A percentile compares a stretch with the other conserved stretches of the same genome.
Evolutionary conservation across 2,329 filamentous ascomycete genomes (phyloP).

Genomic region (Botrytis tulipae): DNA sequence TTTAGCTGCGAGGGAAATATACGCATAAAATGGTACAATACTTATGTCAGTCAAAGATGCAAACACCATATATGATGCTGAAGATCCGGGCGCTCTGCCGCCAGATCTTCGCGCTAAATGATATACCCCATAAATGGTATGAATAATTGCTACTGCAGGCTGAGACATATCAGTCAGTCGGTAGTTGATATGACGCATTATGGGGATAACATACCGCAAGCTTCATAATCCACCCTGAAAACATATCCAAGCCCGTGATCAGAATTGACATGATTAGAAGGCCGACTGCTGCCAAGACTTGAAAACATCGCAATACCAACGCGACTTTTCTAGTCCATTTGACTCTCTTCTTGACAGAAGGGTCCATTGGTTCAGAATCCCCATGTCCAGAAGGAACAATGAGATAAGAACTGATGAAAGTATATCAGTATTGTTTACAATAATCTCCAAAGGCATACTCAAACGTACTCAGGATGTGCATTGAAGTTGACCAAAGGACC

Average conservation of each 20-base stretch:
- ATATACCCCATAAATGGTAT: slow-evolving; percentile 75
- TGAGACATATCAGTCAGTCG: slow-evolving; percentile 42
- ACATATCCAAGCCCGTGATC: slow-evolving; percentile 63
- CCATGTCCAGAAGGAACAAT: slow-evolving; percentile 61
- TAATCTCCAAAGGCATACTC: background rate
- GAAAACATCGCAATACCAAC: slow-evolving; percentile 63
- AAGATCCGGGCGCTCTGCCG: slow-evolving; percentile 72
- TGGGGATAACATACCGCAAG: slow-evolving; percentile 59
- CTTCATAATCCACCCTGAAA: slow-evolving; percentile 72
- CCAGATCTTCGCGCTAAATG: slow-evolving; percentile 72
- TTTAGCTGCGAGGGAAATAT: slow-evolving; percentile 49
- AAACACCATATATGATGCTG: slow-evolving; percentile 87
- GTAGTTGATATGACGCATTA: background rate
- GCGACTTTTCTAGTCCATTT: slow-evolving; percentile 68
- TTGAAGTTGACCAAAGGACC: slow-evolving; percentile 82
- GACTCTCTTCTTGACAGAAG: slow-evolving; percentile 67
- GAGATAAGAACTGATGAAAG: slow-evolving; percentile 49
- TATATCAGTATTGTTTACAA: background rate
- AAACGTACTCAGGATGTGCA: slow-evolving; percentile 75
- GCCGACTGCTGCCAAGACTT: slow-evolving; percentile 68
- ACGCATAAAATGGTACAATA: slow-evolving; percentile 55
- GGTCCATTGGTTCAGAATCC: slow-evolving; percentile 64
- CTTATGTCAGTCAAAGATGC: slow-evolving; percentile 67
- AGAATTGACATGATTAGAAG: slow-evolving; percentile 75
- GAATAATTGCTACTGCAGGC: slow-evolving; percentile 72